These are phyloP conservation scores for Fomitopsis serialis DNA, from an alignment of 768 basidiomycete species.

Conservation along the genomic window DNA sequence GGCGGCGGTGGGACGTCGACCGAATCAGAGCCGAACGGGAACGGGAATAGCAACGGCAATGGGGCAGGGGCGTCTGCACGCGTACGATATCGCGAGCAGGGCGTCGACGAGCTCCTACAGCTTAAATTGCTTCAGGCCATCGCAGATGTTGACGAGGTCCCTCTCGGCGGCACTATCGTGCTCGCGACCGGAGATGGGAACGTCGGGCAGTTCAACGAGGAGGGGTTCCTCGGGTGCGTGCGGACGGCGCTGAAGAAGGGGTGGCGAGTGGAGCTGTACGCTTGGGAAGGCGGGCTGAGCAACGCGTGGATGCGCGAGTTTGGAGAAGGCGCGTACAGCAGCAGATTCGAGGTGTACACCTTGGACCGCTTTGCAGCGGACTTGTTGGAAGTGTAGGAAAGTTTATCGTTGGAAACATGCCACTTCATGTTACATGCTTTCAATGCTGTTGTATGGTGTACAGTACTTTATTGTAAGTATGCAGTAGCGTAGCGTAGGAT, in stretches of 20 bases:
- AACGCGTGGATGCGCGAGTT: slow-evolving; percentile 73
- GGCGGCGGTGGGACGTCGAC: slow-evolving; percentile 21
- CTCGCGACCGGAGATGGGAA: slow-evolving; percentile 94
- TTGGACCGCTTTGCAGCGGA: slow-evolving; percentile 33
- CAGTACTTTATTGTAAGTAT: too few species aligned
- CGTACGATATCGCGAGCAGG: slow-evolving; percentile 79
- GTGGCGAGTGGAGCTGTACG: slow-evolving; percentile 93
- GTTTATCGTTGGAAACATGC: too few species aligned
- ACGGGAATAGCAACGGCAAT: slow-evolving; percentile 6
- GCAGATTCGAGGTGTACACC: slow-evolving; percentile 27
- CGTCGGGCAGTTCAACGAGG: slow-evolving; percentile 86
- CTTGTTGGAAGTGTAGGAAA: slow-evolving; percentile 26
- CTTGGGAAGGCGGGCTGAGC: slow-evolving; percentile 84
- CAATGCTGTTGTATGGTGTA: too few species aligned
- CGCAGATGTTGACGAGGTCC: slow-evolving; percentile 61
- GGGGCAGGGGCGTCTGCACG: slow-evolving; percentile 25
- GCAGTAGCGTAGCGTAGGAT: too few species aligned
- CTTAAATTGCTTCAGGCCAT: slow-evolving; percentile 88
- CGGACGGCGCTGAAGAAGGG: slow-evolving; percentile 81
- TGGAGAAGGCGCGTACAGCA: slow-evolving; percentile 31
- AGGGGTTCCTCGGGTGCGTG: slow-evolving; percentile 88
- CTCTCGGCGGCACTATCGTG: slow-evolving; percentile 70
- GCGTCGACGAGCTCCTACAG: slow-evolving; percentile 92
- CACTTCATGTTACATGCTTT: too few species aligned
- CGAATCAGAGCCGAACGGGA: slow-evolving; percentile 25